Base-by-base conservation (phyloP, 2,329 filamentous ascomycete species). In the Fusarium compactum region DNA sequence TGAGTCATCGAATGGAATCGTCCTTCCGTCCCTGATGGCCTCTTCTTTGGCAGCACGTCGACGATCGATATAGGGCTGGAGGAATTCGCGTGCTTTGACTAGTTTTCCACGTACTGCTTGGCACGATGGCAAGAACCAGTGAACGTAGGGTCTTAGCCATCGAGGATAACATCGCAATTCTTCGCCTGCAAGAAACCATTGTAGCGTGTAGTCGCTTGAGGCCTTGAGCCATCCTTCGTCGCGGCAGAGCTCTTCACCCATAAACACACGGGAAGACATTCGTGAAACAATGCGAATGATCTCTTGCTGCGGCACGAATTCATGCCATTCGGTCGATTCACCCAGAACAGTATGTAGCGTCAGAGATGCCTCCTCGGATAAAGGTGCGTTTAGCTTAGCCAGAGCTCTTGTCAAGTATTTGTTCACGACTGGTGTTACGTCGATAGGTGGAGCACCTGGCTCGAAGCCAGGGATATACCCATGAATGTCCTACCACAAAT, bases 131-230 rank as follows among this genome's bases (percentile, higher is more conserved):
- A 80, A 78, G 62, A 81, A 79, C 76, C 82, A 85, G 65, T 85
- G 81, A 1, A 86, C 65, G 7, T 88, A 53, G 1, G 83, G 82
- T 8, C 85, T 82, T 7, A 87, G 69, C 6, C 82, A 77, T 6
- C 75, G 76, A 0, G 86, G 85, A 9, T 84, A 78, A 51, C 84
- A 72, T 46, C 77, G 79, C 18, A 86, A 76, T 8, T 65, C 27
- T 7, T 68, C 45, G 0, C 58, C 55, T 1, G 60, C 46, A 6
- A 82, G 62, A 32, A 83, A 78, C 46, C 78, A 74, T 51, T 81
- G 79, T 30, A 83, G 68, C 15, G 85, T 84, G 62, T 87, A 87
- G 15, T 77, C 76, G 5, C 82, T 76, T 55, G 84, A 84, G 44
- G 80, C 77, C 9, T 79, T 74, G 24, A 88, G 76, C 71, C 85